Evolutionary conservation across 768 basidiomycete genomes (phyloP), one percentile per base, ranked within the genome.

Genomic region (Auriculariales sp.): DNA sequence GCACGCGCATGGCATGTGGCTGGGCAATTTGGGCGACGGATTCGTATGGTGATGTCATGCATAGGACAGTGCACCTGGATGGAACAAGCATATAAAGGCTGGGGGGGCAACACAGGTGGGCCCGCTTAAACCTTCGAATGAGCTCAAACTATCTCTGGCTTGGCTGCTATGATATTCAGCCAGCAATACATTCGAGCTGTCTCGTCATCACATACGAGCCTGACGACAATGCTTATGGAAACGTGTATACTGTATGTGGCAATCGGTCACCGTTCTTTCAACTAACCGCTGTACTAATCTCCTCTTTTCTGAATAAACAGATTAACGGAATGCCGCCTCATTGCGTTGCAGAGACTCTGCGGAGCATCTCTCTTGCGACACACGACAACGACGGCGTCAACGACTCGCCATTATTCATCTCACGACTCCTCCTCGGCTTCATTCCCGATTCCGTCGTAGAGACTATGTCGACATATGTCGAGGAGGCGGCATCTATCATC

Each of bases 131-230:
- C n/a, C n/a, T n/a, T n/a, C n/a, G n/a, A n/a, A n/a, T n/a, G n/a
- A n/a, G n/a, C n/a, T n/a, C 39, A 12, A 44, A 44, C 39, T 44
- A 44, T 44, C 39, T 44, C 39, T 44, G 39, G 39, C 17, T 44
- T 11, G 39, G 39, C 19, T n/a, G 22, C 22, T 44, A 44, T 25
- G 39, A 44, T 19, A 11, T 25, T 19, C 39, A 25, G 14, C 39
- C 39, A 25, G 39, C 22, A 25, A 12, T 19, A 25, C 39, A 44
- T 24, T 19, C 39, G 22, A 44, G 39, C 39, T 44, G 39, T 24
- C 39, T 44, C 39, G 39, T 44, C 39, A 10, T 44, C 19, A 44
- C 39, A 1, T 44, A 44, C 39, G 39, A 44, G 39, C 12, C 39
- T 10, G 39, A 44, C 39, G 17, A 19, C 5, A 25, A 12, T 1